Base-by-base conservation (phyloP, 2,329 filamentous ascomycete species). In the Lachnellula cervina region DNA sequence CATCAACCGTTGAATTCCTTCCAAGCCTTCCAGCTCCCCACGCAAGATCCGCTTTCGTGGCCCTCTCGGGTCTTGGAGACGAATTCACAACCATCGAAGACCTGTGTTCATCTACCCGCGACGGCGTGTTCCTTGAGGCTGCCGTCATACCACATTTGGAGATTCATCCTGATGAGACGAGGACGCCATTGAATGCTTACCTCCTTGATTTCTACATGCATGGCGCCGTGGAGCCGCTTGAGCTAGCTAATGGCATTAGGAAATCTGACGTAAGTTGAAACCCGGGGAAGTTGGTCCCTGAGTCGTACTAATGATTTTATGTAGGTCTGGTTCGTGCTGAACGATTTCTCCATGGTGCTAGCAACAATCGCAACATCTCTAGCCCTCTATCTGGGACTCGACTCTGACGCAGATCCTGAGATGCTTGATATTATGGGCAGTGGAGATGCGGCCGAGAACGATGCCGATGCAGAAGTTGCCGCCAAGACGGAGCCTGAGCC, bases 171-270 rank as follows among this genome's bases (percentile, higher is more conserved):
- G 73, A 83, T 25, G 80, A 86, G 52, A 74, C 64, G 0, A 8
- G 67, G 70, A 61, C 62, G 13, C 80, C 79, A 0, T 75, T 84
- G 57, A 89, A 89, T 61, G 83, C 84, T 0, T 88, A 88, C 65
- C 72, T 92, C 0, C 83, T 86, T 57, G 87, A 92, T 69, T 93
- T 91, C 71, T 91, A 82, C 76, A 88, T 83, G 69, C 84, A 92
- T 63, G 88, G 87, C 3, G 81, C 86, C 64, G 68, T 84, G 21
- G 67, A 75, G 1, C 79, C 82, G 0, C 72, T 92, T 2, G 79
- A 81, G 13, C 72, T 70, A 0, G 86, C 83, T 32, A 92, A 93
- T 66, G 76, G 79, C 2, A 84, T 93, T 65, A 81, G 80, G 45
- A 72, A 74, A 1, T 80, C 81, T 4, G 86, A 90, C 47, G 65